Evolutionary conservation across 1,139 yeast genomes (phyloP), one percentile per base, ranked within the genome.

Genomic region (Suhomyces bolitotheri): DNA sequence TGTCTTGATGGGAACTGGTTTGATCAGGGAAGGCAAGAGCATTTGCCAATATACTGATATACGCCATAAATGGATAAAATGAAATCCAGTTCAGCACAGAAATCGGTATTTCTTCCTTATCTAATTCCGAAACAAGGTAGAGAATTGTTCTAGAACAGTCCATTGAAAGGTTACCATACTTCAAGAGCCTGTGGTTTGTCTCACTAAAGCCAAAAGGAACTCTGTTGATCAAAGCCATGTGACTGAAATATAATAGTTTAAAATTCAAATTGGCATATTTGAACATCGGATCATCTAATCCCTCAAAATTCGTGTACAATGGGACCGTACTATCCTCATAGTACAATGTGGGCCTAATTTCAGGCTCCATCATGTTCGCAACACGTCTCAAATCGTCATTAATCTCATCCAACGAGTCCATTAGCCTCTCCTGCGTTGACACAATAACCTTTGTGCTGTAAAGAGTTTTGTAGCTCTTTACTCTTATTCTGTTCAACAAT

Each of bases 11-110:
- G 3, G 45, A 30, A 13, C 29, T 31, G 2, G 13, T 16, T 9
- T 34, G 31, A 4, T 16, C 19, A 1, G 44, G 32, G 25, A 31
- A 42, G 4, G 38, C 39, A 12, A 30, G 12, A 4, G 25, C 26
- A 29, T 42, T 40, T 3, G 40, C 39, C 11, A 40, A 16, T n/a
- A 42, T 19, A 19, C 38, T 30, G 21, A 36, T 31, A 20, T 25
- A 42, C 3, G 44, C 40, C 34, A 37, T 33, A 21, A 60, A 53
- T 1, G 70, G 67, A 36, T 53, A 63, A 33, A 53, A 58, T 22
- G 56, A 43, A 14, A 60, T 43, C 70, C 70, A 64, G 31, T 57
- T 59, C 22, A 50, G 40, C 29, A 57, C 57, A 1, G 66, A 47
- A 16, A 50, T 45, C 1, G 62, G 55, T 1, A 53, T 34, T 1